A percentile compares a stretch with the other conserved stretches of the same genome.
phyloP scores from a whole-genome alignment of 2,329 filamentous ascomycete species.

The Fusarium luffae region DNA sequence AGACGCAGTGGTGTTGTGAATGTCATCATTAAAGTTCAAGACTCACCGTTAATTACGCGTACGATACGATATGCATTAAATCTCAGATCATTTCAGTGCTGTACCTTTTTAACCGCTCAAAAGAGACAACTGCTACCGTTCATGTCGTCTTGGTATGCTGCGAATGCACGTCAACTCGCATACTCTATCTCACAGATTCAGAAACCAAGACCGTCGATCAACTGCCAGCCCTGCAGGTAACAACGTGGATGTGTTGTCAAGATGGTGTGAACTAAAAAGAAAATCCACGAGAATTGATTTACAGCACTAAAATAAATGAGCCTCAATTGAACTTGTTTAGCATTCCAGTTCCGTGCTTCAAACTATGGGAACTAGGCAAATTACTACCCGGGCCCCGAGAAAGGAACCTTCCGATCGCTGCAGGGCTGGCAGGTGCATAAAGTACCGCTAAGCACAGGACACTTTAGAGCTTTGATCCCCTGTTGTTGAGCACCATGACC shows the following conservation, averaged over 20 bases:
- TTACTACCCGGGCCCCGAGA: background rate
- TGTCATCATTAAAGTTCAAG: background rate
- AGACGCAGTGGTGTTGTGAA: background rate
- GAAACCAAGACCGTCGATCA: conserved; percentile 32
- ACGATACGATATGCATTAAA: conserved; percentile 13
- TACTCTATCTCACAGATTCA: conserved; percentile 7
- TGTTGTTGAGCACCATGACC: background rate
- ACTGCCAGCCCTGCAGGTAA: conserved; percentile 36
- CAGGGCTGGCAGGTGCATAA: conserved; percentile 33
- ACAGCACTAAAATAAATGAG: background rate
- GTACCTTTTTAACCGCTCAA: background rate
- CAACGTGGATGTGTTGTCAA: conserved; percentile 10
- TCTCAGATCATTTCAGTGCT: background rate
- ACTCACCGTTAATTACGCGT: conserved; percentile 33
- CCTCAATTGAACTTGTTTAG: background rate
- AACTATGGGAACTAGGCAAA: conserved; percentile 9
- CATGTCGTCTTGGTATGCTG: conserved; percentile 8
- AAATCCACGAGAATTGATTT: background rate
- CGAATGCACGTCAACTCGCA: conserved; percentile 36
- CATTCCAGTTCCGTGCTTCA: conserved; percentile 5
- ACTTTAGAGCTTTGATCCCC: background rate
- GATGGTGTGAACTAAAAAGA: conserved; percentile 11
- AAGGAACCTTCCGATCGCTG: conserved; percentile 30
- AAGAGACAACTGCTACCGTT: conserved; percentile 6
- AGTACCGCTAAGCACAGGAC: conserved; percentile 37